These are phyloP conservation scores for Populus hybrid DNA, from an alignment of 441 rosid species.

Conservation along the genomic window DNA sequence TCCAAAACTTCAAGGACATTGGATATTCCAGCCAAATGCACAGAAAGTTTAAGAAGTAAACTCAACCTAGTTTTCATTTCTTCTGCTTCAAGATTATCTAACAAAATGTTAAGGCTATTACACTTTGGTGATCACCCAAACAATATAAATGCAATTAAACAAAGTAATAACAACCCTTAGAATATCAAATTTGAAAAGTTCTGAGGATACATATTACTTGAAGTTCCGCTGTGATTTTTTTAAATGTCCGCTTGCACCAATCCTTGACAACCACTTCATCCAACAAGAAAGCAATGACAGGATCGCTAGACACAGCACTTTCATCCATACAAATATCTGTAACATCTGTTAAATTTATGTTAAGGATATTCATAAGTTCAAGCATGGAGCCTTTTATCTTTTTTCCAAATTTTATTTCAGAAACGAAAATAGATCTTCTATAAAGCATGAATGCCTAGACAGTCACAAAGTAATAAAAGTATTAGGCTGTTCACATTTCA, in stretches of 20 bases:
- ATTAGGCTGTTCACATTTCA: constrained; percentile 2
- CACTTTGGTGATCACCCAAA: constrained; percentile 2
- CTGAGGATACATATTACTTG: constrained; percentile 79
- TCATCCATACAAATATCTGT: constrained; percentile 97
- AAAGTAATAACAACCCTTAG: constrained; percentile 1
- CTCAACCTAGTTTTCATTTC: constrained; percentile 56
- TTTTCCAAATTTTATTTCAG: neutral
- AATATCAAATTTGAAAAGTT: constrained; percentile 4
- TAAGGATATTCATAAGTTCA: constrained; percentile 32
- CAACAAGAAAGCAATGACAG: constrained; percentile 86
- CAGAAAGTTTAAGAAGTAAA: constrained; percentile 55
- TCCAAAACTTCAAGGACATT: constrained; percentile 79
- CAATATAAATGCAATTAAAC: neutral
- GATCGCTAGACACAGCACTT: constrained; percentile 93
- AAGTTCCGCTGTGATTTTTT: constrained; percentile 56
- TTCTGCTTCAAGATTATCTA: constrained; percentile 60
- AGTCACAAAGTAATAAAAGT: neutral
- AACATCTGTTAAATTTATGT: constrained; percentile 65
- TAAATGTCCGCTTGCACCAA: constrained; percentile 87
- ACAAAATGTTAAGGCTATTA: constrained; percentile 41
- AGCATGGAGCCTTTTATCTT: neutral
- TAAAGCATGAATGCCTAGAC: neutral
- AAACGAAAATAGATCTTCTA: neutral
- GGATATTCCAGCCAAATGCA: constrained; percentile 59
- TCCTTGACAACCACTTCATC: constrained; percentile 98